Evolutionary conservation across 768 basidiomycete genomes (phyloP), one percentile per base, ranked within the genome.

Genomic region (Neoboletus brunneissimus): DNA sequence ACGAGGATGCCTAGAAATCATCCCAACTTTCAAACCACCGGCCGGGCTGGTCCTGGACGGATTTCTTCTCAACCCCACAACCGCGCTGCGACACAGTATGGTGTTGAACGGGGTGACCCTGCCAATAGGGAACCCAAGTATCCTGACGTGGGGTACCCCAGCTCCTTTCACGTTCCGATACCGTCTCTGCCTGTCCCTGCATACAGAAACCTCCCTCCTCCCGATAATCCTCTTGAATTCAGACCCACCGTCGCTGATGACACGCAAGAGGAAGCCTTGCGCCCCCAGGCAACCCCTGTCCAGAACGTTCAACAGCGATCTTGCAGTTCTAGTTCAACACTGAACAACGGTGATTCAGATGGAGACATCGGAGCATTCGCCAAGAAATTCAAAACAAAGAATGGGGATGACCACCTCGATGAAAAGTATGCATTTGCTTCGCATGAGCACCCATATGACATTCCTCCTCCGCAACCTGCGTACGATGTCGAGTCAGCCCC

Each of bases 371-470:
- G 63, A 47, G 58, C 27, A 27, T 61, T 60, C 15, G 62, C 56
- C 51, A 60, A 54, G 50, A 61, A 57, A 6, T 51, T 64, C 22
- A 34, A 37, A 15, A 11, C 57, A 12, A 64, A 42, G 51, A 53
- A 58, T 22, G 49, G 59, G 57, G 41, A 53, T 7, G 54, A 66
- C 27, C 70, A 74, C 23, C 54, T 66, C n/a, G 65, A 77, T 52
- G 67, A 72, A 57, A 77, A 72, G 64, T 81, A 75, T 54, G 76
- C 81, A 0, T 66, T 84, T 44, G 80, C 83, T 18, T 83, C 84
- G 4, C 81, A 83, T 70, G 72, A 77, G 48, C 84, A 87, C 58
- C 84, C 85, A 11, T 79, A 85, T 59, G 82, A 85, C 45, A 85
- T 88, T 41, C 73, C 72, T 18, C 76, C 83, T 2, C 87, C 86